Evolutionary conservation across 2,329 filamentous ascomycete genomes (phyloP).

Genomic region (Colletotrichum truncatum): DNA sequence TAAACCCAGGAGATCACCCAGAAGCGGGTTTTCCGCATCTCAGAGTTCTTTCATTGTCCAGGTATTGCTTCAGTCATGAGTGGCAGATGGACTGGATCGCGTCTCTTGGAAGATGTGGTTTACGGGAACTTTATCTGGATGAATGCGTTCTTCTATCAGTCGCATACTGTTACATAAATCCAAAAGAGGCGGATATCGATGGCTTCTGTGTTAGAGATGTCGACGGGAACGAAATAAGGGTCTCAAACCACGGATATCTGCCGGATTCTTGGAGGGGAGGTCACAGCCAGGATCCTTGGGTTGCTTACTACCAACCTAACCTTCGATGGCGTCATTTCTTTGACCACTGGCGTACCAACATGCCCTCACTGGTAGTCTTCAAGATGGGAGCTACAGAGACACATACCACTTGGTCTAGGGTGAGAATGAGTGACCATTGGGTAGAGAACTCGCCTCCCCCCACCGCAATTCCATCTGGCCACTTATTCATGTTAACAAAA

Average conservation of each 20-base stretch:
- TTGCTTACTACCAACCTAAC: not conserved
- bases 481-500: not conserved
- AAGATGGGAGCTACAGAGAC: not conserved
- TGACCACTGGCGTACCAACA: not conserved
- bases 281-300: not conserved
- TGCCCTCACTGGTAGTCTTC: not conserved
- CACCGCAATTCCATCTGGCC: not conserved
- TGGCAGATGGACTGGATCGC: slow-evolving; percentile 58
- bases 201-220: not conserved
- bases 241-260: not conserved
- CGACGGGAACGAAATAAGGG: not conserved
- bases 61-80: slow-evolving; percentile 52
- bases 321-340: not conserved
- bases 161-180: not conserved
- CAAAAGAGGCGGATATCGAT: not conserved
- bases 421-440: not conserved
- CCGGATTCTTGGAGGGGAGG: not conserved
- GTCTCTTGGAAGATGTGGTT: slow-evolving; percentile 44
- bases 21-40: slow-evolving; percentile 45
- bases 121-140: slow-evolving; percentile 52
- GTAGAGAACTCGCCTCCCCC: not conserved
- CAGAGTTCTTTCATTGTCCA: slow-evolving; percentile 48
- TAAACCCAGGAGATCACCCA: slow-evolving; percentile 7
- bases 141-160: slow-evolving; percentile 40
- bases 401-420: not conserved